Conservation (phyloP, 352 stramenopile genomes). For the Phytopythium litorale region DNA sequence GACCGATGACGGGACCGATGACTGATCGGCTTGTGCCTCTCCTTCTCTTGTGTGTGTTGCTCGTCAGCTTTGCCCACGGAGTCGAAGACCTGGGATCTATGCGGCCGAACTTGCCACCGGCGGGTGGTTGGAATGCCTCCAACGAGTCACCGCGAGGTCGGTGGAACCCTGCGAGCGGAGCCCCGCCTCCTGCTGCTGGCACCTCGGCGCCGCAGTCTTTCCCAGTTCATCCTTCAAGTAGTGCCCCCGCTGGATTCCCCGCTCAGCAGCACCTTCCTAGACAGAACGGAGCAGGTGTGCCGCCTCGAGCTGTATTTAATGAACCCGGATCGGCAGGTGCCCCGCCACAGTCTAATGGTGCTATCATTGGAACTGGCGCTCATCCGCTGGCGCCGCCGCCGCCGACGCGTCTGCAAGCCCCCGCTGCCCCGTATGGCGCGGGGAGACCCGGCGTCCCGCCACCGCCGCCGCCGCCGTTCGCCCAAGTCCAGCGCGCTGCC, state of each 20-base stretch:
- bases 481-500: neutral
- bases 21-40: conserved; percentile 20
- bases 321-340: conserved; percentile 38
- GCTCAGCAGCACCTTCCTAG: conserved; percentile 41
- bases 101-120: conserved; percentile 5
- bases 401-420: neutral
- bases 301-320: conserved; percentile 54
- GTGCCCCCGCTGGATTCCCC: neutral
- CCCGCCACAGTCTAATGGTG: conserved; percentile 53
- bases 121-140: neutral
- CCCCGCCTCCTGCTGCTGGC: neutral
- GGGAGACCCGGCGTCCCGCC: neutral
- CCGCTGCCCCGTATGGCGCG: neutral
- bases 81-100: conserved; percentile 54
- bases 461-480: neutral
- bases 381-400: neutral
- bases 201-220: neutral
- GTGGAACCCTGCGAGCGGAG: conserved; percentile 19
- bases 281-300: conserved; percentile 40
- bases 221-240: conserved; percentile 5
- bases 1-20: conserved; percentile 9
- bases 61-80: conserved; percentile 72
- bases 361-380: conserved; percentile 14
- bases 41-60: conserved; percentile 20
- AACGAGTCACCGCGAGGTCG: conserved; percentile 18